Percentiles rank a stretch among this genome's conserved stretches.
These are phyloP conservation scores for Bimuria novae-zelandiae DNA, from an alignment of 2,329 filamentous ascomycete species.

Conservation along the genomic window DNA sequence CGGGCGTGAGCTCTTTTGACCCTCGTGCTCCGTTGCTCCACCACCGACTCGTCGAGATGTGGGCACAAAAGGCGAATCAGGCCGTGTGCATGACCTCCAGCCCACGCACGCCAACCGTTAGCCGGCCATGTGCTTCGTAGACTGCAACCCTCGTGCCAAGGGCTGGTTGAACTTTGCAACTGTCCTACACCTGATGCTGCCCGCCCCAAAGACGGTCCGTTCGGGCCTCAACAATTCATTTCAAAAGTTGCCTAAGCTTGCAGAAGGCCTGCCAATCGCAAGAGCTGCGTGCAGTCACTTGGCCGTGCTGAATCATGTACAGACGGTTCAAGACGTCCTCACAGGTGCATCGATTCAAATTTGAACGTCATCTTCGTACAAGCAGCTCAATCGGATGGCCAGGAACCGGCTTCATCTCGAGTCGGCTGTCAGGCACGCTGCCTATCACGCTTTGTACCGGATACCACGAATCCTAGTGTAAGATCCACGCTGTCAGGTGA, in stretches of 20 bases:
- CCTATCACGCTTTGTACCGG: slow-evolving; percentile 13
- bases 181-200: slow-evolving; percentile 1
- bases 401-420: slow-evolving; percentile 10
- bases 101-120: slow-evolving; percentile 27
- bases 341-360: slow-evolving; percentile 10
- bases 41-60: slow-evolving; percentile 27
- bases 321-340: slow-evolving; percentile 2
- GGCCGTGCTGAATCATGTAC: slow-evolving; percentile 11
- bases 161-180: slow-evolving; percentile 1
- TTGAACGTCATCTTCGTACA: slow-evolving; percentile 11
- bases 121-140: slow-evolving; percentile 20
- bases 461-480: slow-evolving; percentile 15
- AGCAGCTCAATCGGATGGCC: slow-evolving; percentile 9
- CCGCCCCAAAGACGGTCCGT: slow-evolving; percentile 3
- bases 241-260: slow-evolving; percentile 25
- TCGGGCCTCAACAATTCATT: slow-evolving; percentile 27
- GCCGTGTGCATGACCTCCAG: slow-evolving; percentile 26
- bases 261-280: slow-evolving; percentile 13
- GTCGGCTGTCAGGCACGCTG: neutral
- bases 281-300: slow-evolving; percentile 7
- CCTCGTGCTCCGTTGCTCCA: slow-evolving; percentile 30
- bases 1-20: slow-evolving; percentile 28
- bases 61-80: slow-evolving; percentile 36
- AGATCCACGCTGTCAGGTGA: slow-evolving; percentile 44
- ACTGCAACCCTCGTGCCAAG: slow-evolving; percentile 27